Evolutionary conservation across 192 early-diverging fungal species (phyloP).

Genomic region (Pecoramyces ruminantium): DNA sequence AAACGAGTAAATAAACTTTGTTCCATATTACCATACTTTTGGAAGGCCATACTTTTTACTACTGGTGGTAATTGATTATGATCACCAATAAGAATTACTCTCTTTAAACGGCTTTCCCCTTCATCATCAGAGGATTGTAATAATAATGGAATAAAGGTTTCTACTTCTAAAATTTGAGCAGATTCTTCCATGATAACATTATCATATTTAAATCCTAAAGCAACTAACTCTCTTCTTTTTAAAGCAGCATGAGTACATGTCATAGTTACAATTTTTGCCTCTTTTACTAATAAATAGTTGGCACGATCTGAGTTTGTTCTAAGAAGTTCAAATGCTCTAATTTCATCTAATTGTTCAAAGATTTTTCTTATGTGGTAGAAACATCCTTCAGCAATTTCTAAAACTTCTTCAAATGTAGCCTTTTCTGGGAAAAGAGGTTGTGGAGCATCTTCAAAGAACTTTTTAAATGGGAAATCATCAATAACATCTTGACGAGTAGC

Average conservation of each 20-base stretch:
- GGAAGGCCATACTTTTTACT: slow-evolving; percentile 72
- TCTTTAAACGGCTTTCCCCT: slow-evolving; percentile 50
- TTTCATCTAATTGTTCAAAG: slow-evolving; percentile 76
- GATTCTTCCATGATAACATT: slow-evolving; percentile 95
- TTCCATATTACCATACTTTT: slow-evolving; percentile 79
- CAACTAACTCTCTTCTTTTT: slow-evolving; percentile 67
- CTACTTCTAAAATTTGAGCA: slow-evolving; percentile 86
- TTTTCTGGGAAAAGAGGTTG: slow-evolving; percentile 45
- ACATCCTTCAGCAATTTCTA: slow-evolving; percentile 56
- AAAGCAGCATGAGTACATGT: slow-evolving; percentile 94
- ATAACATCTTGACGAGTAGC: slow-evolving; percentile 15
- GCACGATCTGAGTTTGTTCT: slow-evolving; percentile 56
- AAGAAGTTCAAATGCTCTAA: slow-evolving; percentile 88
- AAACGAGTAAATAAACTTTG: slow-evolving; percentile 86
- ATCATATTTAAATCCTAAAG: slow-evolving; percentile 85
- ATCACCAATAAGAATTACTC: slow-evolving; percentile 92
- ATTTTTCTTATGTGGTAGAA: slow-evolving; percentile 60
- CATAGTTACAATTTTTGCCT: slow-evolving; percentile 93
- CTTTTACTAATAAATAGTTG: slow-evolving; percentile 84
- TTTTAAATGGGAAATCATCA: slow-evolving; percentile 61
- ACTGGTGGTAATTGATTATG: slow-evolving; percentile 95
- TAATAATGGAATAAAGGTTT: slow-evolving; percentile 81
- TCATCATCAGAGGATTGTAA: slow-evolving; percentile 52
- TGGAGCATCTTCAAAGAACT: slow-evolving; percentile 56
- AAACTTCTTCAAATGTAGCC: slow-evolving; percentile 22